Evolutionary conservation across 768 basidiomycete species (phyloP).

Genomic region (Flagelloscypha sp.): DNA sequence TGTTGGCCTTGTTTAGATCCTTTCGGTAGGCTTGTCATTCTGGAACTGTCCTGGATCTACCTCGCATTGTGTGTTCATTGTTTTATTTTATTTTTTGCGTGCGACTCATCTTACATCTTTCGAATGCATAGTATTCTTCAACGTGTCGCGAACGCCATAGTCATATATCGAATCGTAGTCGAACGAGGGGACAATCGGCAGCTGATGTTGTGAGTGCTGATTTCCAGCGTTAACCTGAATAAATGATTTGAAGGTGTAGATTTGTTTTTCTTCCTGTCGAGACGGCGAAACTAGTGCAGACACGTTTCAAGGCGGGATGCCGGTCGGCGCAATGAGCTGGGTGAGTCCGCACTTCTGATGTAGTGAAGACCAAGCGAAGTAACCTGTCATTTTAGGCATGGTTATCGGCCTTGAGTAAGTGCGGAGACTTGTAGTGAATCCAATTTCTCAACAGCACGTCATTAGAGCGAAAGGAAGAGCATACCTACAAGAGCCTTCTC

Average conservation of each 20-base stretch:
- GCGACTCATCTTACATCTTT: not conserved
- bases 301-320: slow-evolving; percentile 51
- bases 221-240: not conserved
- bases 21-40: slow-evolving; percentile 42
- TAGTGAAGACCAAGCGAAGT: not conserved
- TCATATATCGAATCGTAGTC: slow-evolving; percentile 26
- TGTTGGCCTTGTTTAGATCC: slow-evolving; percentile 1
- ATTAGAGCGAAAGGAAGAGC: slow-evolving; percentile 40
- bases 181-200: slow-evolving; percentile 39
- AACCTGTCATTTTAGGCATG: slow-evolving; percentile 41
- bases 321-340: slow-evolving; percentile 76
- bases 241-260: slow-evolving; percentile 25
- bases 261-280: slow-evolving; percentile 65
- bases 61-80: slow-evolving; percentile 39
- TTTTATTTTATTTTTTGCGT: too few species aligned
- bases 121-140: slow-evolving; percentile 44
- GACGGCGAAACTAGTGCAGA: slow-evolving; percentile 71
- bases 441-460: not conserved
- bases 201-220: slow-evolving; percentile 56
- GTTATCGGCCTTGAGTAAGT: slow-evolving; percentile 40
- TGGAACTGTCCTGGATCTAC: slow-evolving; percentile 47
- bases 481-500: slow-evolving; percentile 61
- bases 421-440: not conserved
- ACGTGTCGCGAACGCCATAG: slow-evolving; percentile 42
- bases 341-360: slow-evolving; percentile 35